Evolutionary conservation across 352 stramenopile genomes (phyloP).

Genomic region (Pythium aphanidermatum): DNA sequence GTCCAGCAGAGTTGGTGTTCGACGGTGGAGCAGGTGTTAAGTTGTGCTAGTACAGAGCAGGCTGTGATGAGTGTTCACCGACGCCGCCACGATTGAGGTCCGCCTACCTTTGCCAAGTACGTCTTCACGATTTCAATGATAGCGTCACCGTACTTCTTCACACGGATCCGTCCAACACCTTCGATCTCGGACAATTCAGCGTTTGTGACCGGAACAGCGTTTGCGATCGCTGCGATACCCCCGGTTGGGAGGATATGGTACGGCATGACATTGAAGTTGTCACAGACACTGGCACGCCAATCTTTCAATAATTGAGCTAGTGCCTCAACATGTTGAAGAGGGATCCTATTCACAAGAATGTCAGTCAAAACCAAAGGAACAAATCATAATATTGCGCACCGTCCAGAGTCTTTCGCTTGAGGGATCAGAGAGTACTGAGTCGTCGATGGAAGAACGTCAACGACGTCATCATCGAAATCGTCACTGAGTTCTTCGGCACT

Average conservation of each 20-base stretch:
- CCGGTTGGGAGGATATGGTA: slow-evolving; percentile 82
- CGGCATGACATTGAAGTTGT: slow-evolving; percentile 83
- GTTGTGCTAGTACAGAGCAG: slow-evolving; percentile 37
- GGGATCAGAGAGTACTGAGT: slow-evolving; percentile 51
- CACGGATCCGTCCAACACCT: slow-evolving; percentile 70
- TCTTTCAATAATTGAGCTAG: slow-evolving; percentile 80
- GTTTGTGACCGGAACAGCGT: slow-evolving; percentile 66
- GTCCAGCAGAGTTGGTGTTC: not conserved
- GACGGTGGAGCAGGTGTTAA: slow-evolving; percentile 35
- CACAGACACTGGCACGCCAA: slow-evolving; percentile 80
- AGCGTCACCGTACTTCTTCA: slow-evolving; percentile 81
- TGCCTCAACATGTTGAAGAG: slow-evolving; percentile 56
- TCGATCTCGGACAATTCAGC: slow-evolving; percentile 78
- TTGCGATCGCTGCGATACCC: slow-evolving; percentile 76
- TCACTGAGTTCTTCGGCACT: slow-evolving; percentile 56
- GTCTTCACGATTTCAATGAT: slow-evolving; percentile 82
- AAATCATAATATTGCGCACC: slow-evolving; percentile 24
- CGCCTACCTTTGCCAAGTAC: slow-evolving; percentile 64
- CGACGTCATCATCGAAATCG: slow-evolving; percentile 52
- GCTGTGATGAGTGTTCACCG: slow-evolving; percentile 1
- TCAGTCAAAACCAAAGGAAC: not conserved
- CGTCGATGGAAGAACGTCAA: slow-evolving; percentile 34
- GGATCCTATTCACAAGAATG: slow-evolving; percentile 40
- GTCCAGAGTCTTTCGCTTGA: slow-evolving; percentile 32
- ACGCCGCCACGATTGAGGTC: not conserved